Evolutionary conservation across 441 rosid species (phyloP).

Genomic region (Metrosideros polymorpha): DNA sequence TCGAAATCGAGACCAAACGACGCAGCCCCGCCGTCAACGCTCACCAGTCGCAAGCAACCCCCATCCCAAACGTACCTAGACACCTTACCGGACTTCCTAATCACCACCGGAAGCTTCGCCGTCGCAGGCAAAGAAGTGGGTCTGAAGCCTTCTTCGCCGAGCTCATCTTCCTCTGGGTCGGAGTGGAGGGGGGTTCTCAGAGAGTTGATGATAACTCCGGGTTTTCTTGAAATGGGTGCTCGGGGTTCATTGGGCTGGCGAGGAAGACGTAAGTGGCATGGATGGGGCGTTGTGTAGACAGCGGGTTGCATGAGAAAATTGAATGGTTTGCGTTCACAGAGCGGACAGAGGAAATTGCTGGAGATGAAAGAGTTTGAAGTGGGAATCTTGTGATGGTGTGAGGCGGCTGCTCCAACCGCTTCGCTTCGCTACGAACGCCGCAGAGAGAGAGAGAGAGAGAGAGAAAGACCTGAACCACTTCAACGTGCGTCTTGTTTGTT

Average conservation of each 20-base stretch:
- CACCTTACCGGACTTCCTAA: slow-evolving; percentile 39
- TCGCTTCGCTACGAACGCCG: not conserved
- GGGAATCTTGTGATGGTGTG: not conserved
- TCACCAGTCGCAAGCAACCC: slow-evolving; percentile 24
- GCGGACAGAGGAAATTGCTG: not conserved
- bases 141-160: slow-evolving; percentile 2
- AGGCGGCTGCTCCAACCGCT: not conserved
- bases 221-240: not conserved
- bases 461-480: not conserved
- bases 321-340: not conserved
- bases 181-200: slow-evolving; percentile 27
- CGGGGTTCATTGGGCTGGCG: slow-evolving; percentile 19
- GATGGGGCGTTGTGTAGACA: not conserved
- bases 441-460: not conserved
- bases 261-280: slow-evolving; percentile 9
- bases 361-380: not conserved
- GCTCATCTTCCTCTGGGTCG: slow-evolving; percentile 25
- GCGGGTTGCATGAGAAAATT: slow-evolving; percentile 37
- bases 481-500: not conserved
- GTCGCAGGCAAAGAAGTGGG: slow-evolving; percentile 2
- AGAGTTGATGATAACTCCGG: slow-evolving; percentile 10
- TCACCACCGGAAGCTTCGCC: slow-evolving; percentile 41
- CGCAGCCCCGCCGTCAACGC: slow-evolving; percentile 34
- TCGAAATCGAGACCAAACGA: slow-evolving; percentile 24
- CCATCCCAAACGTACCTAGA: slow-evolving; percentile 67